Evolutionary conservation across 2,329 filamentous ascomycete genomes (phyloP).

Genomic region (Daldinia sp.): DNA sequence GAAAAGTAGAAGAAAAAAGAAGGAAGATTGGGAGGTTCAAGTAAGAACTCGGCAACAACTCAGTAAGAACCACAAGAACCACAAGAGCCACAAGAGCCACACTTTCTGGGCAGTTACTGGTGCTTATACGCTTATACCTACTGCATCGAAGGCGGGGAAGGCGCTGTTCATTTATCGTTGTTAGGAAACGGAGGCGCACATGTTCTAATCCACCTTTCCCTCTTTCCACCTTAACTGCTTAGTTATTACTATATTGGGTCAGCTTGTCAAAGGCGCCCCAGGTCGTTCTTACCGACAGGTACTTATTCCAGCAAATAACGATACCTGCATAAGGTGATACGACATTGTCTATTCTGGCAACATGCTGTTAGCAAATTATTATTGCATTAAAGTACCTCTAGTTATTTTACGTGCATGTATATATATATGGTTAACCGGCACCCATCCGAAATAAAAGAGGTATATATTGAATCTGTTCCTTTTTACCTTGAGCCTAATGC

Average conservation of each 20-base stretch:
- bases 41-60: not conserved
- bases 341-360: slow-evolving; percentile 13
- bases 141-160: slow-evolving; percentile 10
- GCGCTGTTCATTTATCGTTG: not conserved
- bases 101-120: not conserved
- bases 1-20: not conserved
- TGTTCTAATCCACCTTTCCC: not conserved
- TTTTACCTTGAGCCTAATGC: not conserved
- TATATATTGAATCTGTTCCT: not conserved
- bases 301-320: not conserved
- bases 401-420: not conserved
- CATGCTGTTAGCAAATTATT: slow-evolving; percentile 2
- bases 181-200: not conserved
- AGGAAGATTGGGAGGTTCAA: not conserved
- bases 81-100: not conserved
- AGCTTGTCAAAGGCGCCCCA: not conserved
- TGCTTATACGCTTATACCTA: slow-evolving; percentile 1
- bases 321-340: not conserved
- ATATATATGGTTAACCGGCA: not conserved
- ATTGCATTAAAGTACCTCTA: not conserved
- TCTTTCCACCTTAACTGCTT: slow-evolving; percentile 1
- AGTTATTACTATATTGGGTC: slow-evolving; percentile 2
- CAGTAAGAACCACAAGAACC: not conserved
- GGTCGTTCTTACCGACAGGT: not conserved
- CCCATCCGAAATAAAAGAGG: not conserved